Base-by-base conservation (phyloP, 257 asterid species). In the Fraxinus americana region DNA sequence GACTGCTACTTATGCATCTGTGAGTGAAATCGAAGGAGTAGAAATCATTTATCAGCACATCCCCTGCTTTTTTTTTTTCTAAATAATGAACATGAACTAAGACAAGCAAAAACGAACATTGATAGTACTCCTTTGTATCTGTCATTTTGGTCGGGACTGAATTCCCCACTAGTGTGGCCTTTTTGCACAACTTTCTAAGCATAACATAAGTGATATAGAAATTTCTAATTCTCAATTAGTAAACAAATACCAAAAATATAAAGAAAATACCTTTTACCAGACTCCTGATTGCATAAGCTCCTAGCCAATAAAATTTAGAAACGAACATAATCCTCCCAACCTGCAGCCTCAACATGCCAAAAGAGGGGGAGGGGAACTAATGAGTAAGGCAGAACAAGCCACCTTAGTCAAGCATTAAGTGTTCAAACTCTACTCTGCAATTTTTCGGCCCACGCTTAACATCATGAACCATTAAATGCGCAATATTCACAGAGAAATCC, bases 261-360 rank as follows among this genome's bases (percentile, higher is more conserved):
- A 45, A 81, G 48, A 73, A 19, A 81, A 54, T 13, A 88, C 90
- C 87, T 82, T 86, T 82, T 67, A 77, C 84, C 71, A 80, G 75
- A 71, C 67, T 80, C 75, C 75, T 81, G 78, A 82, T 29, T 77
- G 88, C 54, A 74, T 78, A 77, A 59, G 81, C 84, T 73, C 88
- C 87, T 57, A 78, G 86, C 83, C 82, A 81, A 75, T 43, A 84
- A 75, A 86, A 84, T 80, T 82, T 80, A 45, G 86, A 84, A 80
- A 88, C 61, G 75, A 84, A 82, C 92, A 88, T 88, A 79, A 80
- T 84, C 87, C 79, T 72, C 77, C 75, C 79, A 85, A 84, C 79
- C 83, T 67, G 71, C 75, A 80, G 45, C 78, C 71, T 52, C 66
- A 54, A 54, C 84, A 73, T 34, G 29, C 39, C 23, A 75, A 75